A percentile compares a stretch with the other conserved stretches of the same genome.
Evolutionary conservation across 257 asterid species (phyloP).

Genomic region (Orobanche coerulescens): DNA sequence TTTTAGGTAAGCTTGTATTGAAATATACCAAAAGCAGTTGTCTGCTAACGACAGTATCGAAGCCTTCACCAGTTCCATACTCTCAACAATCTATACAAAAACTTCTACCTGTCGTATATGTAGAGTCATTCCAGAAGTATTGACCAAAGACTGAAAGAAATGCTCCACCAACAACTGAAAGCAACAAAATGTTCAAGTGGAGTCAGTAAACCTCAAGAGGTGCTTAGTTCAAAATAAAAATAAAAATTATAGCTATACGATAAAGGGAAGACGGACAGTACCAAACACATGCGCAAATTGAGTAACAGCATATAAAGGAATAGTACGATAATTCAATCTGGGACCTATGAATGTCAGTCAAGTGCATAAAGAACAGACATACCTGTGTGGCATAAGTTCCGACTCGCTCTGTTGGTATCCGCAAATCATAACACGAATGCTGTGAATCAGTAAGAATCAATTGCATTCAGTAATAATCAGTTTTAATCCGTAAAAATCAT

Average conservation of each 20-base stretch:
- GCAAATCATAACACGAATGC: slow-evolving; percentile 67
- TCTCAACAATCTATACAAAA: background rate
- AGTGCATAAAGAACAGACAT: slow-evolving; percentile 2
- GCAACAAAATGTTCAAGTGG: slow-evolving; percentile 16
- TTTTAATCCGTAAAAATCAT: too few species aligned
- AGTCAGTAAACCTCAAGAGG: slow-evolving; percentile 6
- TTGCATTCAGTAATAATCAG: too few species aligned
- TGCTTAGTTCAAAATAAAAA: background rate
- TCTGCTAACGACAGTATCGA: background rate
- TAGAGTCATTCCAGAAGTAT: slow-evolving; percentile 98
- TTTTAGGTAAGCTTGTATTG: background rate
- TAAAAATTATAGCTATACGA: background rate
- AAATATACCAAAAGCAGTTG: slow-evolving; percentile 1
- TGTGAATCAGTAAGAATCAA: too few species aligned
- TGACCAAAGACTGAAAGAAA: slow-evolving; percentile 93
- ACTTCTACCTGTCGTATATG: slow-evolving; percentile 79
- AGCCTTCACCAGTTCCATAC: background rate
- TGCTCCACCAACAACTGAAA: slow-evolving; percentile 94
- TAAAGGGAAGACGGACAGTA: background rate
- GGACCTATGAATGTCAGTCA: slow-evolving; percentile 2
- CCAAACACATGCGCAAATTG: background rate
- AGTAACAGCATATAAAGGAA: background rate
- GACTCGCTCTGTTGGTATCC: slow-evolving; percentile 84
- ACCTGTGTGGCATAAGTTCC: slow-evolving; percentile 96
- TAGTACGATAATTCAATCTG: slow-evolving; percentile 1